Evolutionary conservation across 441 rosid genomes (phyloP).

Genomic region (Capsella rubella): DNA sequence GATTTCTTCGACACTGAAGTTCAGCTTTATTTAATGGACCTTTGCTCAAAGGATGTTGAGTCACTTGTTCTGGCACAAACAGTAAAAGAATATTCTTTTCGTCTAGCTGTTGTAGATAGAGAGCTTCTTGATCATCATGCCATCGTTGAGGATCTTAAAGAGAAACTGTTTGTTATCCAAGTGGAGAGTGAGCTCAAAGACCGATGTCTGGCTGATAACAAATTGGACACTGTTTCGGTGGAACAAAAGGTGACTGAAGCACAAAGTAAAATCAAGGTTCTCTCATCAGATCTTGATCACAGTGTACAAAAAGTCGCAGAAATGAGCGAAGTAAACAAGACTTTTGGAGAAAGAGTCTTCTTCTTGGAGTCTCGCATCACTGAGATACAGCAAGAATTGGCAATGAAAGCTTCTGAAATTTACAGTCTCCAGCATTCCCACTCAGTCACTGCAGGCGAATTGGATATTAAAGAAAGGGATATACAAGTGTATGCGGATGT

Average conservation of each 20-base stretch:
- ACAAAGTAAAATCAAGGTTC: slow-evolving; percentile 28
- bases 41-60: slow-evolving; percentile 78
- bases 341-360: slow-evolving; percentile 54
- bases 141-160: slow-evolving; percentile 59
- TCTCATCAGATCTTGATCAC: slow-evolving; percentile 37
- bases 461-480: slow-evolving; percentile 55
- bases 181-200: slow-evolving; percentile 69
- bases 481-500: slow-evolving; percentile 48
- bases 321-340: slow-evolving; percentile 46
- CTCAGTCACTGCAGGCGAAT: slow-evolving; percentile 53
- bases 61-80: slow-evolving; percentile 62
- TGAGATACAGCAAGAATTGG: slow-evolving; percentile 61
- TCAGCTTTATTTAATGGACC: slow-evolving; percentile 57
- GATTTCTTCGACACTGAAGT: slow-evolving; percentile 62
- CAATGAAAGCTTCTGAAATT: slow-evolving; percentile 57
- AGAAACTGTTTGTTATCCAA: slow-evolving; percentile 54
- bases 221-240: slow-evolving; percentile 46
- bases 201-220: slow-evolving; percentile 50
- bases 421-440: slow-evolving; percentile 56
- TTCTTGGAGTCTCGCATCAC: slow-evolving; percentile 61
- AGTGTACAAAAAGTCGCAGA: slow-evolving; percentile 54
- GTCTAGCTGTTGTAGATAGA: slow-evolving; percentile 48
- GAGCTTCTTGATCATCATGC: slow-evolving; percentile 47
- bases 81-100: slow-evolving; percentile 58
- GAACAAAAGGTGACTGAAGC: slow-evolving; percentile 53